Percentiles rank a stretch among this genome's conserved stretches.
phyloP scores from a whole-genome alignment of 768 basidiomycete genomes.

The Trametes gibbosa region DNA sequence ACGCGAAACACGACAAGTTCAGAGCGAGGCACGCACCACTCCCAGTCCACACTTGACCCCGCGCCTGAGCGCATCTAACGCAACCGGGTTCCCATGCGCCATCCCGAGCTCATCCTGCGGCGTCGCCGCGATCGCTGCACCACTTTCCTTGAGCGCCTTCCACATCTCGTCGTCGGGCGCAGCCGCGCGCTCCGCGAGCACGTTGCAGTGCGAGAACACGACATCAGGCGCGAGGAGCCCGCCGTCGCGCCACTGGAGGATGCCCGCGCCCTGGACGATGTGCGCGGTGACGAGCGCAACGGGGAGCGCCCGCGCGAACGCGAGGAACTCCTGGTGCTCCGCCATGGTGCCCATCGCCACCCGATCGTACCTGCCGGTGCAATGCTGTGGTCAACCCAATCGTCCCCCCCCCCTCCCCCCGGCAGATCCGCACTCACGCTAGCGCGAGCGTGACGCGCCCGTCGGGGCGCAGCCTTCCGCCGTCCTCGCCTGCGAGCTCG shows the following conservation, averaged over 20 bases:
- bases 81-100: constrained; percentile 31
- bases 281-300: constrained; percentile 29
- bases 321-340: constrained; percentile 23
- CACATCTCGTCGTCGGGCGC: constrained; percentile 28
- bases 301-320: constrained; percentile 21
- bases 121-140: constrained; percentile 27
- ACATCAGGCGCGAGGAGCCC: constrained; percentile 29
- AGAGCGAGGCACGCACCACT: constrained; percentile 15
- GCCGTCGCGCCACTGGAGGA: constrained; percentile 24
- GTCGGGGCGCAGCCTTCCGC: constrained; percentile 24
- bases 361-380: constrained; percentile 24
- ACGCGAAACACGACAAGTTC: too few species aligned
- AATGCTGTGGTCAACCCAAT: background rate
- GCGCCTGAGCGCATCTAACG: constrained; percentile 27
- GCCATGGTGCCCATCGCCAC: constrained; percentile 10
- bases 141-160: constrained; percentile 28
- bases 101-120: constrained; percentile 33
- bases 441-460: constrained; percentile 31
- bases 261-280: constrained; percentile 24
- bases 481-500: constrained; percentile 23
- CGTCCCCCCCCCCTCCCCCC: background rate
- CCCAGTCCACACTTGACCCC: constrained; percentile 32
- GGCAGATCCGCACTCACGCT: constrained; percentile 13
- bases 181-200: constrained; percentile 21
- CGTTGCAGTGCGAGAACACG: constrained; percentile 31